These are phyloP conservation scores for Phytophthora idaei DNA, from an alignment of 352 stramenopile genomes.

Conservation along the genomic window DNA sequence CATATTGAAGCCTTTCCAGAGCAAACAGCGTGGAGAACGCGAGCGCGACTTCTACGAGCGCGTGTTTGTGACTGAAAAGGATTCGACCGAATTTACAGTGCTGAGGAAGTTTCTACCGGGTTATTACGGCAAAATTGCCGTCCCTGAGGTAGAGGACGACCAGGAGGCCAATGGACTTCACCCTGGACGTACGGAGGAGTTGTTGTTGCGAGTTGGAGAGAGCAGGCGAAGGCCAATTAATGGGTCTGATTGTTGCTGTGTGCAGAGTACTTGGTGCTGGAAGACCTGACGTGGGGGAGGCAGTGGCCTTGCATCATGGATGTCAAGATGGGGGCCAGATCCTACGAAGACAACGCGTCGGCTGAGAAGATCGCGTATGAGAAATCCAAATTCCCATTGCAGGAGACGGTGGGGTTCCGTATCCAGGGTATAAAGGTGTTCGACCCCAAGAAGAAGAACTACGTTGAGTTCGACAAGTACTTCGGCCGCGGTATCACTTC, in stretches of 20 bases:
- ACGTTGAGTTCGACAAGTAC: slow-evolving; percentile 87
- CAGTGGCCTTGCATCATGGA: slow-evolving; percentile 94
- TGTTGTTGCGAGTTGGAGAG: neutral
- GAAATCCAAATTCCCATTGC: slow-evolving; percentile 92
- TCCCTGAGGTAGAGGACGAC: slow-evolving; percentile 29
- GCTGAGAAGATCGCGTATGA: slow-evolving; percentile 92
- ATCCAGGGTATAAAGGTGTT: slow-evolving; percentile 95
- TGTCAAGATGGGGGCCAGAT: slow-evolving; percentile 95
- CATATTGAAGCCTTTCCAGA: slow-evolving; percentile 90
- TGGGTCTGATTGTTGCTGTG: neutral
- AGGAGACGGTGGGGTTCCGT: slow-evolving; percentile 92
- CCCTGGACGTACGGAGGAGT: slow-evolving; percentile 35
- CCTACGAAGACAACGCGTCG: slow-evolving; percentile 92
- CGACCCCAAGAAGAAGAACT: slow-evolving; percentile 52
- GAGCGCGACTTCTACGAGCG: slow-evolving; percentile 83
- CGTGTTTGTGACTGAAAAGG: slow-evolving; percentile 44
- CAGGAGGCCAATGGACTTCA: slow-evolving; percentile 30
- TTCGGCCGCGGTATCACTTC: slow-evolving; percentile 77
- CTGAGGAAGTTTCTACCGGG: slow-evolving; percentile 57
- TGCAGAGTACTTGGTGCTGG: slow-evolving; percentile 87
- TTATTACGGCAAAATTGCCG: slow-evolving; percentile 64
- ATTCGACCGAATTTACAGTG: slow-evolving; percentile 27
- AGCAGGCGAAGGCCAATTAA: neutral
- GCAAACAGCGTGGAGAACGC: slow-evolving; percentile 70
- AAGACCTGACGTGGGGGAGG: slow-evolving; percentile 89